phyloP scores from a whole-genome alignment of 768 basidiomycete genomes.

The Rickenella mellea region DNA sequence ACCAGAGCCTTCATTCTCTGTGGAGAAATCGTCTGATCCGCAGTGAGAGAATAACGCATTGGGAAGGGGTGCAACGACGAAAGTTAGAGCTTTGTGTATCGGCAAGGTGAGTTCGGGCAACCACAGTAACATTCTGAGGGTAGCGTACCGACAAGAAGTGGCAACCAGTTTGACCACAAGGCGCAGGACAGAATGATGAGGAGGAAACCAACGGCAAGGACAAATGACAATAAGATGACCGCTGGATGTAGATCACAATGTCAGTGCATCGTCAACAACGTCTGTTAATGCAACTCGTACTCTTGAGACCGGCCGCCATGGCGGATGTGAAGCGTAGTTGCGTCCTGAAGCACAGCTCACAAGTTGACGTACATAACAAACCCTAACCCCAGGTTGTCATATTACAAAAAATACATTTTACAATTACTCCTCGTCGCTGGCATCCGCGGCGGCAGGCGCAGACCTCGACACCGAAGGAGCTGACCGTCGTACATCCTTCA shows the following conservation, averaged over 20 bases:
- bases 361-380: neutral
- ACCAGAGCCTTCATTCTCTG: constrained; percentile 61
- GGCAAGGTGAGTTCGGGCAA: constrained; percentile 1
- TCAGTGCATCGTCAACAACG: constrained; percentile 2
- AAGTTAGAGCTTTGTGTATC: constrained; percentile 63
- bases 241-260: constrained; percentile 34
- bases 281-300: constrained; percentile 32
- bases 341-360: neutral
- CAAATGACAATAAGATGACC: constrained; percentile 93
- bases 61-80: constrained; percentile 91
- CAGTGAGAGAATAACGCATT: constrained; percentile 94
- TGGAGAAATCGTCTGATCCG: constrained; percentile 79
- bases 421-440: neutral
- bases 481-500: constrained; percentile 36
- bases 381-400: neutral
- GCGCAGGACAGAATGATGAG: constrained; percentile 97
- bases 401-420: neutral
- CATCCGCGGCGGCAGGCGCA: neutral
- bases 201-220: constrained; percentile 95
- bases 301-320: constrained; percentile 67
- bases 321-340: constrained; percentile 4
- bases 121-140: neutral
- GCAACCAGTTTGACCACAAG: constrained; percentile 93
- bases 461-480: neutral
- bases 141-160: constrained; percentile 83